Evolutionary conservation across 768 basidiomycete genomes (phyloP), one percentile per base, ranked within the genome.

Genomic region (Coprinopsis sp.): DNA sequence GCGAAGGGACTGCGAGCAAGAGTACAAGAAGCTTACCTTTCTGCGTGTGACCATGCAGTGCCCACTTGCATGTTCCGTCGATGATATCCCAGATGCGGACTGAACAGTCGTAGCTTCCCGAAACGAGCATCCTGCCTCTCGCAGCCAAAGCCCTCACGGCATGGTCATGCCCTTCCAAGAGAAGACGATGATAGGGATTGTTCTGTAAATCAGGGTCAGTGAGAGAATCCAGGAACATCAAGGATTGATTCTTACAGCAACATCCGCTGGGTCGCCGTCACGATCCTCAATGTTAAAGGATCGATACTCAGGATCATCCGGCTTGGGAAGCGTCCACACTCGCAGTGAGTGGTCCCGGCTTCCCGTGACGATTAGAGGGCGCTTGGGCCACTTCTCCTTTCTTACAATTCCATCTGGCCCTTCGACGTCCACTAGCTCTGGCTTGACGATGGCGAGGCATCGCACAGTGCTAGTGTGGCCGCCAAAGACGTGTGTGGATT

Each of bases 401-500:
- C 70, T 71, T 39, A 83, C 70, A 34, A 77, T 64, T 6, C 84
- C 81, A 12, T 71, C 65, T 46, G 86, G 83, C 25, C 74, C 70
- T 60, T 86, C 82, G 12, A 84, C 76, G 51, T 88, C 83, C 6
- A 94, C 74, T 75, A 79, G 77, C 58, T 93, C 92, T 1, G 95
- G 95, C 60, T 94, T 91, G 44, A 98, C 89, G 52, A 99, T 95
- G 31, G 94, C 88, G 6, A 99, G 73, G 67, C 95, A 97, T 37
- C 95, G 79, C 21, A 99, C 94, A 0, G 95, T 99, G 58, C 88
- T 91, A 22, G 91, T 96, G 65, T 99, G 95, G 0, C 95, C 95
- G 28, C 91, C 85, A 64, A 98, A 98, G 14, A 91, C 82, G 65
- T 97, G 95, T 3, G 87, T 91, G 61, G 92, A 93, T 37, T 75